These are phyloP conservation scores for Selaginella moellendorffii DNA, from an alignment of 75 land plant genomes.

Conservation along the genomic window DNA sequence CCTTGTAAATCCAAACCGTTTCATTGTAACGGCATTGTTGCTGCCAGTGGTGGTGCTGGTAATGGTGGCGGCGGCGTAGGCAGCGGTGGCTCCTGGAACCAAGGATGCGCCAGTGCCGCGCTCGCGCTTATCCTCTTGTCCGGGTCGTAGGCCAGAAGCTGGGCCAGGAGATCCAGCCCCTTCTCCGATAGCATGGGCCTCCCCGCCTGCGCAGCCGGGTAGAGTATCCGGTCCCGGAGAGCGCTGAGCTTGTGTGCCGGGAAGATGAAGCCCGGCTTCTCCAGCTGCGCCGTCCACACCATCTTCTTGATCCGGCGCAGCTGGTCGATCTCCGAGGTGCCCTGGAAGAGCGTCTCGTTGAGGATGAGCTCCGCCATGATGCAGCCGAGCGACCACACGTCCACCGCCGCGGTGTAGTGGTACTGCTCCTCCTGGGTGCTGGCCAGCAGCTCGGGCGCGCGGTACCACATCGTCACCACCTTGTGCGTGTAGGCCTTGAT, in stretches of 20 bases:
- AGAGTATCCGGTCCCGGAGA: background rate
- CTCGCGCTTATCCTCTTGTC: background rate
- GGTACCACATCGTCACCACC: background rate
- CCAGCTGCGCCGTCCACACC: background rate
- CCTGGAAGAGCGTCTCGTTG: background rate
- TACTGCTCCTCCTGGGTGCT: background rate
- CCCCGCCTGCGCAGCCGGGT: background rate
- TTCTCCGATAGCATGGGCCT: background rate
- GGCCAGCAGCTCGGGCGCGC: background rate
- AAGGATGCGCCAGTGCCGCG: background rate
- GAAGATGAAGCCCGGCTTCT: background rate
- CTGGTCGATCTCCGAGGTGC: no score
- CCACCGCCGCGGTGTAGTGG: background rate
- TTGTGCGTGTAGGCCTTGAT: background rate
- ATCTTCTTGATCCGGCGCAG: no score
- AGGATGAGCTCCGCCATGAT: background rate
- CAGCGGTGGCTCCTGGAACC: background rate
- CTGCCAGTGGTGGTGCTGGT: no score
- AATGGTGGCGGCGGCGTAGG: no score
- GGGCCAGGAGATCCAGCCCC: background rate
- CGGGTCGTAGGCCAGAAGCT: background rate
- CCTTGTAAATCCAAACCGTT: no score
- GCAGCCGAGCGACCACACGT: background rate
- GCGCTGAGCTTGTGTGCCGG: background rate
- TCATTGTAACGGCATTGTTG: no score